Evolutionary conservation across 2,329 filamentous ascomycete species (phyloP).

Genomic region (Exophiala lecanii-corni): DNA sequence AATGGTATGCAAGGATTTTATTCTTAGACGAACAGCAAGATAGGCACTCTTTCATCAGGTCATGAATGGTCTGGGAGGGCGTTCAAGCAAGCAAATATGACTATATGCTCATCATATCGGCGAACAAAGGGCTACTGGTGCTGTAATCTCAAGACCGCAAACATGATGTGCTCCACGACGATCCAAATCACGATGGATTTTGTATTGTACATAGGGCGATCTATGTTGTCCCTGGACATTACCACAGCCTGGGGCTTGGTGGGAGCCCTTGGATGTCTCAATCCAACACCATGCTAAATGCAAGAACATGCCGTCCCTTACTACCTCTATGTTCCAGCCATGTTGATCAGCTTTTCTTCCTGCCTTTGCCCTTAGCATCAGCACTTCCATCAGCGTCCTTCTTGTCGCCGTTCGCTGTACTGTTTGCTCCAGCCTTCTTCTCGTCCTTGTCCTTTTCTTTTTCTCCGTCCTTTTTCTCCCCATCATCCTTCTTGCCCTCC

Average conservation of each 20-base stretch:
- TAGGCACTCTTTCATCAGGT: no score
- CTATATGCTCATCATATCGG: no score
- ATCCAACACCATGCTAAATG: conserved; percentile 19
- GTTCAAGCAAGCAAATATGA: no score
- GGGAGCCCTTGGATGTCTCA: neutral
- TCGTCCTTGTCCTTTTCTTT: conserved; percentile 54
- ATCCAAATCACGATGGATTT: no score
- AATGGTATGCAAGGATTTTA: neutral
- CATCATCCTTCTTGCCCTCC: conserved; percentile 71
- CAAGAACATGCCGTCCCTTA: neutral
- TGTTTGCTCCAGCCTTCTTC: conserved; percentile 50
- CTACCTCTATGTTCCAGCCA: neutral
- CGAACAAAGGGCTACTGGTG: no score
- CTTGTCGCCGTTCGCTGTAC: conserved; percentile 49
- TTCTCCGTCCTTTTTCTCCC: conserved; percentile 57
- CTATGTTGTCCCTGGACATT: neutral
- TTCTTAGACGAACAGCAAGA: no score
- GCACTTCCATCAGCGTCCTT: conserved; percentile 53
- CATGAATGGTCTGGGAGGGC: no score
- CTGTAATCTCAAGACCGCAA: no score
- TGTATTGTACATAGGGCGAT: no score
- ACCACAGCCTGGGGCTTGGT: neutral
- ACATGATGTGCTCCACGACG: no score
- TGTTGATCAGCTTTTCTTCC: conserved; percentile 51
- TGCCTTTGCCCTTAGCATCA: conserved; percentile 49